phyloP scores from a whole-genome alignment of 768 basidiomycete genomes.

The Coprinopsis marcescibilis region DNA sequence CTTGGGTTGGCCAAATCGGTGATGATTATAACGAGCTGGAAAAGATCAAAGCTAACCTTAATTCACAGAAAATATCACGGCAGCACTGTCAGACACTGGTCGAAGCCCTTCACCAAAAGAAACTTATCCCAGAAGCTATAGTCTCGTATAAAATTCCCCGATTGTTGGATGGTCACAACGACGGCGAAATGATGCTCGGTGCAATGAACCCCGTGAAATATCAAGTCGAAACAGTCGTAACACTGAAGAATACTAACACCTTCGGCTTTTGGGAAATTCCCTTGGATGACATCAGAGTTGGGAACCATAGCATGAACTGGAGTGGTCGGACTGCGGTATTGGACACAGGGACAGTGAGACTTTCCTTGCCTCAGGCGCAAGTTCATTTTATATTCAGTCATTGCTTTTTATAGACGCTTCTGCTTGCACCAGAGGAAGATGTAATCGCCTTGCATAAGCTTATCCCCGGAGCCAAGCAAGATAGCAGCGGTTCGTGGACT shows the following conservation, averaged over 20 bases:
- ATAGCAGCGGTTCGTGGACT: constrained; percentile 38
- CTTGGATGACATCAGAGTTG: constrained; percentile 52
- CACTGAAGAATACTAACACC: constrained; percentile 55
- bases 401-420: constrained; percentile 11
- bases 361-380: background rate
- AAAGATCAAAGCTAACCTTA: background rate
- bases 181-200: constrained; percentile 82
- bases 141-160: constrained; percentile 80
- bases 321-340: constrained; percentile 66
- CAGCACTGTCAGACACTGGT: constrained; percentile 63
- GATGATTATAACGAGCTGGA: constrained; percentile 16
- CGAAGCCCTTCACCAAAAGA: constrained; percentile 56
- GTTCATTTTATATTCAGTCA: constrained; percentile 3
- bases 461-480: constrained; percentile 50
- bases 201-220: constrained; percentile 53
- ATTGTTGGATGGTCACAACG: constrained; percentile 58
- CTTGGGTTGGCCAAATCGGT: constrained; percentile 55
- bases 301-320: constrained; percentile 48
- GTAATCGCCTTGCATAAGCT: constrained; percentile 47
- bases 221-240: constrained; percentile 49
- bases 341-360: constrained; percentile 38
- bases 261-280: constrained; percentile 79
- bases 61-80: constrained; percentile 50
- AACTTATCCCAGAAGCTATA: constrained; percentile 57
- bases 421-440: constrained; percentile 28